A percentile compares a stretch with the other conserved stretches of the same genome.
Conservation (phyloP, 345 rosid species). For the Eucalyptus fibrosa region DNA sequence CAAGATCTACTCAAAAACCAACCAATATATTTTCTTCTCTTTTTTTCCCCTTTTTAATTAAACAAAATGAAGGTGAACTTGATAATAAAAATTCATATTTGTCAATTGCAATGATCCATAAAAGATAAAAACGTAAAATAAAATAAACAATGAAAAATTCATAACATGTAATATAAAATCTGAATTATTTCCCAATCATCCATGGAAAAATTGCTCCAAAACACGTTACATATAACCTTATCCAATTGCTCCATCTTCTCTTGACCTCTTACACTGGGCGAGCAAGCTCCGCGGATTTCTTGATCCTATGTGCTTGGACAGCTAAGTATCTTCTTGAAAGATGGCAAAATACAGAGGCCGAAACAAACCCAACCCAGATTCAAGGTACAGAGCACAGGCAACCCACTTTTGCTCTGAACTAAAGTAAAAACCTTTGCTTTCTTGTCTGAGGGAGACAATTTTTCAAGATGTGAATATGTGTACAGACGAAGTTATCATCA, state of each 20-base stretch:
- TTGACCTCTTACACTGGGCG: not conserved
- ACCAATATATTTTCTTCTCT: too few species aligned
- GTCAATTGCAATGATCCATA: not conserved
- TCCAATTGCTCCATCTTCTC: not conserved
- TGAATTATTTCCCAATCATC: not conserved
- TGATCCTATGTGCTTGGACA: conserved; percentile 26
- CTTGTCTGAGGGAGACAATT: not conserved
- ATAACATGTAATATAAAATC: not conserved
- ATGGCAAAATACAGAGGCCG: conserved; percentile 16
- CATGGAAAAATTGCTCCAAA: not conserved
- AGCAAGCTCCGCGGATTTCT: conserved; percentile 10
- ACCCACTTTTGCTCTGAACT: conserved; percentile 22
- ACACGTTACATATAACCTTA: not conserved
- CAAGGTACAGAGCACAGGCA: conserved; percentile 37
- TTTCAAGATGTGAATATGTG: not conserved
- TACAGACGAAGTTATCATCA: not conserved
- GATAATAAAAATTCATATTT: too few species aligned
- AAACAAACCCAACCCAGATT: conserved; percentile 24
- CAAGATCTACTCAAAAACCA: not conserved
- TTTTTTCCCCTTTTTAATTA: too few species aligned
- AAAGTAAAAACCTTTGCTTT: not conserved
- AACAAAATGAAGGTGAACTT: too few species aligned
- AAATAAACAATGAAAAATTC: not conserved
- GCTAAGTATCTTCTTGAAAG: conserved; percentile 24
- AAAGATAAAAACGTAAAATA: too few species aligned